Evolutionary conservation across 2,329 filamentous ascomycete species (phyloP).

Genomic region (Microdochium trichocladiopsis): DNA sequence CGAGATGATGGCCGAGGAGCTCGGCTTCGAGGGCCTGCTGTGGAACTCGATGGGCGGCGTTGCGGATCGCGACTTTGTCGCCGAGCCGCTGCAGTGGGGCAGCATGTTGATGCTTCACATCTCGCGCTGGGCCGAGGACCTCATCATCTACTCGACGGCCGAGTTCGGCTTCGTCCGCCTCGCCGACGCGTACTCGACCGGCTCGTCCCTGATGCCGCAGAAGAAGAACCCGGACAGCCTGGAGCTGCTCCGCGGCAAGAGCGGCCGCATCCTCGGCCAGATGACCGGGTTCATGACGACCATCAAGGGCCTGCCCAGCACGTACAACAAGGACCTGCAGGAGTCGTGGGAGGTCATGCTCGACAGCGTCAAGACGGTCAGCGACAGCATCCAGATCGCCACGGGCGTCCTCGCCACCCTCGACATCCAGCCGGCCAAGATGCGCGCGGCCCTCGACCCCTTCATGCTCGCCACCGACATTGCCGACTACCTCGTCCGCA

Average conservation of each 20-base stretch:
- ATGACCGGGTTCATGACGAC: slow-evolving; percentile 73
- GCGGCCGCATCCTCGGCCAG: slow-evolving; percentile 42
- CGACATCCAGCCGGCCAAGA: slow-evolving; percentile 62
- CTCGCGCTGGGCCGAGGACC: slow-evolving; percentile 64
- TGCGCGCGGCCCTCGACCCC: slow-evolving; percentile 70
- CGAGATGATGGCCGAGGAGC: slow-evolving; percentile 62
- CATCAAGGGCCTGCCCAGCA: slow-evolving; percentile 63
- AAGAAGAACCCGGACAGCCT: slow-evolving; percentile 82
- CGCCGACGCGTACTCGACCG: slow-evolving; percentile 74
- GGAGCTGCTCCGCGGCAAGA: slow-evolving; percentile 65
- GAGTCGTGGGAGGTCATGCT: slow-evolving; percentile 82
- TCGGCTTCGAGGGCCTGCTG: slow-evolving; percentile 63
- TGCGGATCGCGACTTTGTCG: slow-evolving; percentile 65
- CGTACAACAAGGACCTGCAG: slow-evolving; percentile 91
- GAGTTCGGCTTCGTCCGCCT: slow-evolving; percentile 73
- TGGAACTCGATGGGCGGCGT: slow-evolving; percentile 67
- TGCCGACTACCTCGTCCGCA: slow-evolving; percentile 60
- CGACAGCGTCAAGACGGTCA: slow-evolving; percentile 74
- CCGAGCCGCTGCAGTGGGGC: slow-evolving; percentile 66
- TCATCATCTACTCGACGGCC: slow-evolving; percentile 68
- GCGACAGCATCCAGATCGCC: slow-evolving; percentile 75
- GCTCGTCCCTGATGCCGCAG: slow-evolving; percentile 71
- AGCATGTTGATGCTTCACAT: slow-evolving; percentile 64
- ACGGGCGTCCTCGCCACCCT: slow-evolving; percentile 74
- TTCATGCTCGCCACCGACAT: slow-evolving; percentile 77